Evolutionary conservation across 2,329 filamentous ascomycete genomes (phyloP).

Genomic region (Fusarium pilosicola): DNA sequence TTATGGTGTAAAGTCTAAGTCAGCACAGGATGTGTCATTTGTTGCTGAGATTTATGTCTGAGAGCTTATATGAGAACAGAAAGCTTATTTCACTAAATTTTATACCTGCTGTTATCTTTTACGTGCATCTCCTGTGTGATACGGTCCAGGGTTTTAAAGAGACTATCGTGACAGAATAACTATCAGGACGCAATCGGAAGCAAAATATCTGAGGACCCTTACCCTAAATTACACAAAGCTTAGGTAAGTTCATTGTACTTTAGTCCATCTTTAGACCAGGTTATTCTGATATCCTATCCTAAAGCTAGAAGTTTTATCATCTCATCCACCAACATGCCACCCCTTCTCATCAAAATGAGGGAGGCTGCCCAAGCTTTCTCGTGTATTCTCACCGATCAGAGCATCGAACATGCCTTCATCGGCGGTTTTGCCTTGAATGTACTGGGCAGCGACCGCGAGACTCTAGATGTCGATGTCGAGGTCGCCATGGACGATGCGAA

Average conservation of each 20-base stretch:
- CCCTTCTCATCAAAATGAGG: neutral
- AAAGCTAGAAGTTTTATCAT: neutral
- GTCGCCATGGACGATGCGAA: neutral
- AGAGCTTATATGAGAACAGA: no score
- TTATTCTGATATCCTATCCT: rapidly evolving
- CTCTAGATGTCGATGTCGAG: neutral
- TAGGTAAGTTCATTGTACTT: neutral
- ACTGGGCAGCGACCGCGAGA: neutral
- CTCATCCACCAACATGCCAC: rapidly evolving
- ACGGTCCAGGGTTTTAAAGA: no score
- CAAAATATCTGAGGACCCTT: neutral
- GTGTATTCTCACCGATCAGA: rapidly evolving
- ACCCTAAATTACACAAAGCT: neutral
- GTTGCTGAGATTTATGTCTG: no score
- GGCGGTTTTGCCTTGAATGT: neutral
- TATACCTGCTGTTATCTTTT: no score
- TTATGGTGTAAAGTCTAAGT: no score
- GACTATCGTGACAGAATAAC: no score
- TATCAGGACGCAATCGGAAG: no score
- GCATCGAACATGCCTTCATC: neutral
- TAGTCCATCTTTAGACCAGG: neutral
- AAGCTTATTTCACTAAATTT: no score
- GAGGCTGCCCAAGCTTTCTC: neutral
- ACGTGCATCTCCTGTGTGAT: no score
- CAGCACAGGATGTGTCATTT: no score